A percentile compares a stretch with the other conserved stretches of the same genome.
Conservation (phyloP, 441 rosid genomes). For the Metrosideros polymorpha region DNA sequence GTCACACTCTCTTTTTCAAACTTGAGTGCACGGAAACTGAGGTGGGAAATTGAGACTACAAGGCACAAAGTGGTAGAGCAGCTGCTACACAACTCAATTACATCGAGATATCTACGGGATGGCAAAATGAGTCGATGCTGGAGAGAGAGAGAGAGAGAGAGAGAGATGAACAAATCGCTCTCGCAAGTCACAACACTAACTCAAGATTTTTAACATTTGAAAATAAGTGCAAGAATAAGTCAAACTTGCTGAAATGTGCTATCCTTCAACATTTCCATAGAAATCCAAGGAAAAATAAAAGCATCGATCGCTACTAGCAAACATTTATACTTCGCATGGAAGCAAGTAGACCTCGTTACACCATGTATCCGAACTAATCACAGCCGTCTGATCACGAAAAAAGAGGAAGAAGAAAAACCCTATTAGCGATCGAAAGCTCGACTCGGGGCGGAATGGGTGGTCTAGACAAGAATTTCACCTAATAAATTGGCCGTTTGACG, state of each 20-base stretch:
- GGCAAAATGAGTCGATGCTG: too few relatives aligned
- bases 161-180: too few relatives aligned
- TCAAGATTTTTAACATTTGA: background rate
- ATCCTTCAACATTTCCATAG: background rate
- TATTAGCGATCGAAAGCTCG: background rate
- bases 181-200: too few relatives aligned
- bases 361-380: background rate
- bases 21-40: background rate
- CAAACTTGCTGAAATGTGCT: background rate
- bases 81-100: background rate
- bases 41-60: background rate
- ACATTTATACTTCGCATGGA: background rate
- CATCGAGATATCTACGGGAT: background rate
- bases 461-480: background rate
- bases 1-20: background rate
- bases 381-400: background rate
- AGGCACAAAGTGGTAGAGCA: background rate
- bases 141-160: background rate
- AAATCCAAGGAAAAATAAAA: background rate
- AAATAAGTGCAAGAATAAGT: background rate
- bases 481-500: background rate
- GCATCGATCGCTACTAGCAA: background rate
- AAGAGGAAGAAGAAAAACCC: background rate
- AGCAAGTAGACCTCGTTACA: background rate
- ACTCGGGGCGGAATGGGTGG: background rate